Base-by-base conservation (phyloP, 2,329 filamentous ascomycete species). In the Lachnellula occidentalis region DNA sequence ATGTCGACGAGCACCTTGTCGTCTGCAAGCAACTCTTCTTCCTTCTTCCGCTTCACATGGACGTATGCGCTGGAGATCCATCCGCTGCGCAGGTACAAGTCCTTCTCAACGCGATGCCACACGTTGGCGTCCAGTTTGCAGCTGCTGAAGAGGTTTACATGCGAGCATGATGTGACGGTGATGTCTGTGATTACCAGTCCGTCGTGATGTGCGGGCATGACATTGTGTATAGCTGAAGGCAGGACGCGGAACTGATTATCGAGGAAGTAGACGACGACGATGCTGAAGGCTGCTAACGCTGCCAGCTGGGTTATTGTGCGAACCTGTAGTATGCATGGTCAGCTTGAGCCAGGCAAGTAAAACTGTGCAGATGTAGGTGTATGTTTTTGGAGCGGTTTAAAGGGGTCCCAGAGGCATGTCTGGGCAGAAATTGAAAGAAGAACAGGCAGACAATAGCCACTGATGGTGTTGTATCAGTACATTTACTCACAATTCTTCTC, bases 41-140 rank as follows among this genome's bases (percentile, higher is more conserved):
- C 86, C 59, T 80, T 80, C 74, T 87, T 88, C 51, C 84, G 76
- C 70, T 86, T 77, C 54, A 89, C 79, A 66, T 87, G 82, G 27
- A 90, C 71, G 65, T 83, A 90, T 50, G 85, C 85, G 64, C 77
- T 82, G 24, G 77, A 80, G 34, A 85, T 73, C 83, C 83, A 88
- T 45, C 80, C 79, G 14, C 75, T 76, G 51, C 78, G 78, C 46
- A 90, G 73, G 63, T 86, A 87, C 2, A 90, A 75, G 65, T 90
- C 86, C 69, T 89, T 90, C 61, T 88, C 83, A 41, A 90, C 74
- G 31, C 83, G 79, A 62, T 85, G 78, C 86, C 86, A 89, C 58
- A 59, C 46, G 31, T 65, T 74, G 37, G 78, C 71, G 63, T 86
- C 81, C 37, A 86, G 74, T 55, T 78, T 80, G 66, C 83, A 88